Base-by-base conservation (phyloP, 768 basidiomycete genomes). In the Tulasnella sp. region DNA sequence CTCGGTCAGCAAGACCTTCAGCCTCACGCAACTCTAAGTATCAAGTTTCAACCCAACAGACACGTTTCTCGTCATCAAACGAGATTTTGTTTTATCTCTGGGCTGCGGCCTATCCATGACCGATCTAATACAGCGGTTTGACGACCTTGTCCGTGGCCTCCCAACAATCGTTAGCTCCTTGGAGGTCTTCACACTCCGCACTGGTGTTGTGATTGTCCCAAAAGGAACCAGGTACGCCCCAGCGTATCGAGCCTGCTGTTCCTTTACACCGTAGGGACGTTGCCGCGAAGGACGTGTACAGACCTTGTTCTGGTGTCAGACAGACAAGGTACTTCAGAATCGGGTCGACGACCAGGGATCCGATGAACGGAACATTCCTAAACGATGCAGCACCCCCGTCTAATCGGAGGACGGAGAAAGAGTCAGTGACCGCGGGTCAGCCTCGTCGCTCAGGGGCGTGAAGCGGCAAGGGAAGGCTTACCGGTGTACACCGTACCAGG, bases 401-500 rank as follows among this genome's bases (percentile, higher is more conserved):
- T 68, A 3, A 9, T 16, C 16, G 31, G 16, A 68, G 36, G 14
- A 16, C 62, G 27, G 62, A 36, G 44, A 10, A 68, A 19, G 62
- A 6, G 31, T 14, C 62, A 68, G 31, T 16, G 6, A 36, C 10
- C 62, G 62, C 31, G 18, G 62, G 18, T 68, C 62, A 68, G 62
- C 31, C 31, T 31, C 31, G 14, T 68, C 62, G 62, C 31, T 34
- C 62, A 68, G 34, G 62, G 75, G 14, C 40, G 52, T 19, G 34
- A 8, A 42, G 44, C 44, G 27, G 44, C 31, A 14, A 19, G 38
- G 7, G 38, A 27, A 24, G 21, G 21, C 52, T 52, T 16, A 74
- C 74, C 74, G 6, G 74, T 44, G 39, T 36, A 42, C 2, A 88
- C 86, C 6, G 81, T 78, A 1, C 89, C 88, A 1, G 89, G 89